A percentile compares a stretch with the other conserved stretches of the same genome.
phyloP scores from a whole-genome alignment of 768 basidiomycete genomes.

The Gelatoporia subvermispora region DNA sequence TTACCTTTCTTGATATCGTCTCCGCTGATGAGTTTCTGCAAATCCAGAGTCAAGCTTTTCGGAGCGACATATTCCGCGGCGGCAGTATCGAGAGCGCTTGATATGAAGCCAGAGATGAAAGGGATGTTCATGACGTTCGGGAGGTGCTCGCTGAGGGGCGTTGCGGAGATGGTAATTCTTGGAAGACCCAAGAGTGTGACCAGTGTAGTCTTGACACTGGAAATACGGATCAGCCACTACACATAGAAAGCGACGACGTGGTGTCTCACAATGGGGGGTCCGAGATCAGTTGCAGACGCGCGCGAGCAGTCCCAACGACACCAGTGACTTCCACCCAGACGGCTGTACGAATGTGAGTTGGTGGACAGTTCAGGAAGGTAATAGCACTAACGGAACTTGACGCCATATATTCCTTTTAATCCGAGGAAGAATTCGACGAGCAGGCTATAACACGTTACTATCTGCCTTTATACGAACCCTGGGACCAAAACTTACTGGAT shows the following conservation, averaged over 20 bases:
- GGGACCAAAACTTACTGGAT: slow-evolving; percentile 47
- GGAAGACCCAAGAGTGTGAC: slow-evolving; percentile 72
- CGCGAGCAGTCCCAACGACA: slow-evolving; percentile 55
- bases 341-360: slow-evolving; percentile 34
- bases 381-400: slow-evolving; percentile 23
- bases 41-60: slow-evolving; percentile 62
- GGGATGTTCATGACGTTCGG: slow-evolving; percentile 79
- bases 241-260: not conserved
- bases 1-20: slow-evolving; percentile 46
- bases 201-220: slow-evolving; percentile 39
- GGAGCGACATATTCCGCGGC: slow-evolving; percentile 64
- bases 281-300: slow-evolving; percentile 70
- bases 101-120: slow-evolving; percentile 62
- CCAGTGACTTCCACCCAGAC: slow-evolving; percentile 73
- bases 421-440: slow-evolving; percentile 68
- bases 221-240: no score
- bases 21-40: slow-evolving; percentile 59
- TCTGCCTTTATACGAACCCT: no score
- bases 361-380: not conserved
- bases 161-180: slow-evolving; percentile 55
- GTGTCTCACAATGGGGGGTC: slow-evolving; percentile 52
- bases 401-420: slow-evolving; percentile 35
- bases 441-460: slow-evolving; percentile 30
- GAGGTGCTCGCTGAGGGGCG: slow-evolving; percentile 57
- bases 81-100: slow-evolving; percentile 60